Base-by-base conservation (phyloP, 2,329 filamentous ascomycete species). In the Diaporthe longicolla region DNA sequence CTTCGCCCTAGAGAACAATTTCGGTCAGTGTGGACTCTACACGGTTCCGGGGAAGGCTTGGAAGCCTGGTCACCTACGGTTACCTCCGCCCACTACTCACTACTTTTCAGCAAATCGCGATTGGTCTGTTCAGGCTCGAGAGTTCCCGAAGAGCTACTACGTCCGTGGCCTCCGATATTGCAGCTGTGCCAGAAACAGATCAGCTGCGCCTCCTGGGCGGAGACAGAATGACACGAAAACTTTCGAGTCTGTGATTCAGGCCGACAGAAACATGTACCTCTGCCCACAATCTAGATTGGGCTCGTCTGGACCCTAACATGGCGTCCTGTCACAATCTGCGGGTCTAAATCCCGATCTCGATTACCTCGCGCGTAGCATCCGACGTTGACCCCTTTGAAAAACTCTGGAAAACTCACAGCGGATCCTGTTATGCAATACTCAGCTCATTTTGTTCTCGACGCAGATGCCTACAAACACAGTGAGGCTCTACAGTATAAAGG, bases 321-420 rank as follows among this genome's bases (percentile, higher is more conserved):
- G 71, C 54, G 19, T 69, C 48, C 71, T 58, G 66, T 75, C 71
- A 75, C 29, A 75, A 75, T 75, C 37, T 71, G 59, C 71, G 68
- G 71, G 71, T 75, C 72, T 75, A 43, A 55, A 69, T 63, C 48
- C 65, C 68, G 74, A 75, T 75, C 72, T 73, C 74, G 72, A 73
- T 75, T 58, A 50, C 73, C 72, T 69, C 59, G 35, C 43, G 48
- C 54, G 45, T 13, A 48, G 61, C 59, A 65, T 69, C 43, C 29
- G 52, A 58, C 54, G n/a, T 52, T 37, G 68, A 26, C 21, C 29
- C 17, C 45, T 70, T 26, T 73, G 65, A 70, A 72, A 70, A 72
- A 72, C 55, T 45, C 7, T 43, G 55, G 40, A n/a, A 37, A 63
- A 71, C 54, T 40, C 45, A 19, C 50, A 19, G 69, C 57, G 69